Conservation (phyloP, 1,284 basidiomycete species). For the Sporisorium scitamineum region DNA sequence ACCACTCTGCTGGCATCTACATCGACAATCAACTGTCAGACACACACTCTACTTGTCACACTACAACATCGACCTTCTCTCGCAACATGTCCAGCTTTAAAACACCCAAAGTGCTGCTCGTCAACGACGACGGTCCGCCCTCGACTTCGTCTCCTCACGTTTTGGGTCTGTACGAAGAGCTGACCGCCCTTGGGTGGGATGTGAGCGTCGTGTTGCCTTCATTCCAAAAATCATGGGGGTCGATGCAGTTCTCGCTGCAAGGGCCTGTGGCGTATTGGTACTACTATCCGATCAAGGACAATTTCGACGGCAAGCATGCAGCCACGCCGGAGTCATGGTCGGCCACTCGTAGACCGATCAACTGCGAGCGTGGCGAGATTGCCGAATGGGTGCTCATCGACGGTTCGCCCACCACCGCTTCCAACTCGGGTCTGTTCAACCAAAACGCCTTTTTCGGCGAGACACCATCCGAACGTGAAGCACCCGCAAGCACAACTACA, state of each 20-base stretch:
- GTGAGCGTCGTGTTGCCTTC: slow-evolving; percentile 67
- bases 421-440: slow-evolving; percentile 65
- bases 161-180: slow-evolving; percentile 56
- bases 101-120: slow-evolving; percentile 54
- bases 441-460: slow-evolving; percentile 49
- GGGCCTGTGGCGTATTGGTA: slow-evolving; percentile 64
- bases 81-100: slow-evolving; percentile 8
- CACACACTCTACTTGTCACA: slow-evolving; percentile 1
- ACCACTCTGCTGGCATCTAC: slow-evolving; percentile 12
- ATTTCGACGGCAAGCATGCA: slow-evolving; percentile 52
- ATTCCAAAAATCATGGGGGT: slow-evolving; percentile 61
- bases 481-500: slow-evolving; percentile 19
- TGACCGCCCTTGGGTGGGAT: slow-evolving; percentile 57
- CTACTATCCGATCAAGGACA: slow-evolving; percentile 64
- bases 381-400: slow-evolving; percentile 67
- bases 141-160: slow-evolving; percentile 63
- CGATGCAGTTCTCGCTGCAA: slow-evolving; percentile 60
- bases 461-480: slow-evolving; percentile 13
- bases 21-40: slow-evolving; percentile 34
- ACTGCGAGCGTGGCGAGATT: slow-evolving; percentile 54
- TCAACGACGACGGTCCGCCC: slow-evolving; percentile 68
- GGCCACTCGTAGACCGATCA: slow-evolving; percentile 52
- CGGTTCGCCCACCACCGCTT: slow-evolving; percentile 65
- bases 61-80: background rate
- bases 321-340: slow-evolving; percentile 59